Evolutionary conservation across 306 rosid genomes (phyloP).

Genomic region (Rubus parviflorus): DNA sequence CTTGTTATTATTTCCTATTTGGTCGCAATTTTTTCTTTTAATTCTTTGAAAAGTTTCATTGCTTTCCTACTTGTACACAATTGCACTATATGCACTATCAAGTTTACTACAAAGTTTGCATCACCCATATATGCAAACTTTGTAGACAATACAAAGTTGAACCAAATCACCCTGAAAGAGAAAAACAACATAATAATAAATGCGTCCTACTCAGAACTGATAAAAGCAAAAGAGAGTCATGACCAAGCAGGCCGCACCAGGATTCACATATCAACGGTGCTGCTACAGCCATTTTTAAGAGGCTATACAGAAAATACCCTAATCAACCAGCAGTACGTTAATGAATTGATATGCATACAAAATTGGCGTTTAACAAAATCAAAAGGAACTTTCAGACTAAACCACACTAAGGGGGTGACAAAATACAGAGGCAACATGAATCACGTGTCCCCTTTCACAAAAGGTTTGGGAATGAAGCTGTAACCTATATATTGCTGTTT

Average conservation of each 20-base stretch:
- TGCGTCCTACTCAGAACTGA: neutral
- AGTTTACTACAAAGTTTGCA: too few species aligned
- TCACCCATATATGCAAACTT: neutral
- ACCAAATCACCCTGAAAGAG: neutral
- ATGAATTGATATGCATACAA: conserved; percentile 36
- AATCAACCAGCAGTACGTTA: conserved; percentile 32
- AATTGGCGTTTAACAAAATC: conserved; percentile 16
- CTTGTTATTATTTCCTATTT: too few species aligned
- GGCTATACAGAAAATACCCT: conserved; percentile 32
- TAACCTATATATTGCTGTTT: conserved; percentile 53
- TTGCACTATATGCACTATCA: neutral
- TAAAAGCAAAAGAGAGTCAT: neutral
- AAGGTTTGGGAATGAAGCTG: neutral
- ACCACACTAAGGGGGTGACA: conserved; percentile 23
- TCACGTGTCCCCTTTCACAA: neutral
- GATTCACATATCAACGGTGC: conserved; percentile 2
- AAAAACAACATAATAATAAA: too few species aligned
- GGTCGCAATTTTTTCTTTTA: too few species aligned
- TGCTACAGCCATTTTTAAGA: conserved; percentile 19
- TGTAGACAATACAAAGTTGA: too few species aligned
- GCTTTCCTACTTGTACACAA: neutral
- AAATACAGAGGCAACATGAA: conserved; percentile 8
- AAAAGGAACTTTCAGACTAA: conserved; percentile 22
- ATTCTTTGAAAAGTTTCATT: too few species aligned
- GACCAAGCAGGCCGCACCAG: neutral